Base-by-base conservation (phyloP, 2,329 filamentous ascomycete genomes). In the Cladosporium phlei region DNA sequence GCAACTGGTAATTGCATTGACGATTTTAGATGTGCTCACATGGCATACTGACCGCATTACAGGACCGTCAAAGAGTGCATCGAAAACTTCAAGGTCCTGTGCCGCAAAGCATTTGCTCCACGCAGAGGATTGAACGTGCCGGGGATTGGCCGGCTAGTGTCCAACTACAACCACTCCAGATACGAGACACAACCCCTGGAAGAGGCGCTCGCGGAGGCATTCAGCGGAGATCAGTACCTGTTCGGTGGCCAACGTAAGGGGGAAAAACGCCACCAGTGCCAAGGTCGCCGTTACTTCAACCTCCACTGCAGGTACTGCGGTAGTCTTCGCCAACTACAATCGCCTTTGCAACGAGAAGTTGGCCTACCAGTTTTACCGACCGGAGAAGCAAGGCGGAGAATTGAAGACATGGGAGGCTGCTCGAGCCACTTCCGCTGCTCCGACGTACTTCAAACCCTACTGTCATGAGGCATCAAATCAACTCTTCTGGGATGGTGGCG, bases 381-480 rank as follows among this genome's bases (percentile, higher is more conserved):
- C 61, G 3, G 62, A 69, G 17, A 53, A 60, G 19, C 51, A 55
- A 0, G 28, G 55, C 2, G 40, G 51, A 6, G 69, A 72, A 50
- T 38, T 72, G 34, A 68, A 67, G 47, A 64, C 69, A 4, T 77
- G 73, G 73, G 70, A 77, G 62, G 71, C 71, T 11, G 66, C 69
- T 2, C 62, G 71, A 11, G 73, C 73, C 5, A 75, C 73, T 2
- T 69, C 68, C 2, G 73, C 74, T 6, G 69, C 72, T 3, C 71
- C 74, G 3, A 66, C 63, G 2, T 73, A 69, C 51, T 76, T 77
- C 60, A 73, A 35, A 73, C 51, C 67, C 70, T 74, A 73, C 57
- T 58, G 64, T 20, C 71, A 76, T 40, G 61, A 66, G 2, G 58
- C 60, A 0, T 69, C 71, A 0, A 67, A 70, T 48, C 65, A 68